phyloP scores from a whole-genome alignment of 805 yeast genomes.

The Kodamaea kakaduensis region DNA sequence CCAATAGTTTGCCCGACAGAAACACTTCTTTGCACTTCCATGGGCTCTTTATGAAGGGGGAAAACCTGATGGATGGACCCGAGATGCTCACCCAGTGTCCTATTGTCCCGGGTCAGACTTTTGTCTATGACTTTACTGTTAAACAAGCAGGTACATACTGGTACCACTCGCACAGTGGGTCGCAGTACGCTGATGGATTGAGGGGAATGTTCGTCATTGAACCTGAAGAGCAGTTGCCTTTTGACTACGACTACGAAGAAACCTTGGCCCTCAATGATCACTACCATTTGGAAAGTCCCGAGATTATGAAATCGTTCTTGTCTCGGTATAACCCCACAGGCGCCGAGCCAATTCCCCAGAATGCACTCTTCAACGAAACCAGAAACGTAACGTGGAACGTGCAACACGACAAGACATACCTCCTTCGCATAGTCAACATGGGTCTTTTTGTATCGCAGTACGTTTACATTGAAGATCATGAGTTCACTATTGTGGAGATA shows the following conservation, averaged over 20 bases:
- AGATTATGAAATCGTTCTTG: conserved; percentile 46
- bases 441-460: conserved; percentile 71
- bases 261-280: conserved; percentile 57
- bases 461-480: conserved; percentile 40
- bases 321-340: conserved; percentile 77
- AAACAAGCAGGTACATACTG: conserved; percentile 45
- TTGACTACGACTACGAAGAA: conserved; percentile 60
- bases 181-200: conserved; percentile 77
- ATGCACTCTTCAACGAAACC: conserved; percentile 61
- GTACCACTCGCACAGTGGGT: conserved; percentile 78
- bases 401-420: conserved; percentile 57
- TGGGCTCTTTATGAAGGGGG: conserved; percentile 39
- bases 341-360: conserved; percentile 77
- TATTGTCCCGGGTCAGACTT: conserved; percentile 35
- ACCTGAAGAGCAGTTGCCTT: conserved; percentile 41
- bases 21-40: conserved; percentile 44
- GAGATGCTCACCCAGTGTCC: conserved; percentile 46
- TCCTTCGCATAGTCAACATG: conserved; percentile 59
- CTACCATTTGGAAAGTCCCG: conserved; percentile 54
- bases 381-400: conserved; percentile 53
- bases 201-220: conserved; percentile 67
- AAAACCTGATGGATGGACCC: conserved; percentile 44
- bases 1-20: conserved; percentile 30
- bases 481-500: conserved; percentile 38
- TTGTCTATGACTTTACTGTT: conserved; percentile 38